phyloP scores from a whole-genome alignment of 169 alveolate genomes.

The Plasmodium reichenowi region DNA sequence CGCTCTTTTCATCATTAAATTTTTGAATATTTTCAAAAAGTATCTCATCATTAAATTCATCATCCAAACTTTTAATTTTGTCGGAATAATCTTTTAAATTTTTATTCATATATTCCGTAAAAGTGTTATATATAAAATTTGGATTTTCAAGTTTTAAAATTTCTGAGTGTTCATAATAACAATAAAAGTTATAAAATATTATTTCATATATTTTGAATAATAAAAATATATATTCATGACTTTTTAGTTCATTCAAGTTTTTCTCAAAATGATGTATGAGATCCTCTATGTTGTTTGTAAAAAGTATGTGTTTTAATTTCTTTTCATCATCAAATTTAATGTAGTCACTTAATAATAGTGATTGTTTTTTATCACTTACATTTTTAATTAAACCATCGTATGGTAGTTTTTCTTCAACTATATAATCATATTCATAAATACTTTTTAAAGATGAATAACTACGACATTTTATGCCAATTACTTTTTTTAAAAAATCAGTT shows the following conservation, averaged over 20 bases:
- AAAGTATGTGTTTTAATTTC: neutral
- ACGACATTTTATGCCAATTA: no score
- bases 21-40: neutral
- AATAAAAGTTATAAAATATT: conserved; percentile 36
- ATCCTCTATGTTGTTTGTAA: conserved; percentile 40
- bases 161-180: conserved; percentile 26
- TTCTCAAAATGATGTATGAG: conserved; percentile 27
- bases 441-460: conserved; percentile 19
- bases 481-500: no score
- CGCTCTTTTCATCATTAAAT: neutral
- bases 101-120: conserved; percentile 32
- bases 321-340: neutral
- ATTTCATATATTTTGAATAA: conserved; percentile 72
- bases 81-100: conserved; percentile 1
- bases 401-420: neutral
- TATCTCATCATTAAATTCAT: conserved; percentile 15
- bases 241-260: conserved; percentile 50
- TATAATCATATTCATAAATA: conserved; percentile 43
- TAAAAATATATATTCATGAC: conserved; percentile 46
- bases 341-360: neutral
- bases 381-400: neutral
- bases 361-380: neutral
- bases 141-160: conserved; percentile 46
- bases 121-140: conserved; percentile 26
- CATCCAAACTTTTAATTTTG: neutral